These are phyloP conservation scores for Colletotrichum costaricense DNA, from an alignment of 2,329 filamentous ascomycete genomes.

Conservation along the genomic window DNA sequence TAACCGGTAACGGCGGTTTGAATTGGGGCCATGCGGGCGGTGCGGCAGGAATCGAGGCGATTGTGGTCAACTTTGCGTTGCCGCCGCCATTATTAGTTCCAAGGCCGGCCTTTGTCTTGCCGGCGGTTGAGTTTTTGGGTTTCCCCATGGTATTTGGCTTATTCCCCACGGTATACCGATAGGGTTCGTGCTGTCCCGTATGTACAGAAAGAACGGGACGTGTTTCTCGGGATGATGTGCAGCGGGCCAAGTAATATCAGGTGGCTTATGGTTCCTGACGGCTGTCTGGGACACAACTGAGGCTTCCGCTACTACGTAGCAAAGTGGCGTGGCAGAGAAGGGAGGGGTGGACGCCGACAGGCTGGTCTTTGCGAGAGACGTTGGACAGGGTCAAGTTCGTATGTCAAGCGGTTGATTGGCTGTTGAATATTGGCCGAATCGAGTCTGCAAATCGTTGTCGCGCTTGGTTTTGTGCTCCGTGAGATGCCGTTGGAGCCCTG, in stretches of 20 bases:
- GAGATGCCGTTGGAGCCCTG: conserved; percentile 16
- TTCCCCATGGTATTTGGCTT: conserved; percentile 37
- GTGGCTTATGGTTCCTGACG: conserved; percentile 25
- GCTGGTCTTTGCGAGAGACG: background rate
- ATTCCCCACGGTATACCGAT: conserved; percentile 37
- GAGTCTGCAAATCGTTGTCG: background rate
- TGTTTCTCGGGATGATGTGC: conserved; percentile 24
- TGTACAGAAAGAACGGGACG: conserved; percentile 1
- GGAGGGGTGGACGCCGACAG: conserved; percentile 11
- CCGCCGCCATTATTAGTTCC: background rate
- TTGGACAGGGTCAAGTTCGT: background rate
- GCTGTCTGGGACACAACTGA: conserved; percentile 28
- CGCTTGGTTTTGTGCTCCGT: background rate
- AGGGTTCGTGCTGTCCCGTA: conserved; percentile 38
- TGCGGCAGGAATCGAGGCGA: conserved; percentile 30
- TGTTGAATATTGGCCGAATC: background rate
- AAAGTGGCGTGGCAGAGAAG: conserved; percentile 8
- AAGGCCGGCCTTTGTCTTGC: conserved; percentile 27
- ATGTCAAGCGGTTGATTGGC: background rate
- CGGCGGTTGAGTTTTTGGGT: conserved; percentile 22
- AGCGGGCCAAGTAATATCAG: conserved; percentile 12
- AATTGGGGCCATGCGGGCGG: conserved; percentile 75
- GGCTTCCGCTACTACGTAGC: conserved; percentile 23
- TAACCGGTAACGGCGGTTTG: conserved; percentile 73
- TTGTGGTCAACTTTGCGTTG: conserved; percentile 26